Percentiles rank a stretch among this genome's conserved stretches.
These are phyloP conservation scores for Cercospora citrullina DNA, from an alignment of 2,329 filamentous ascomycete genomes.

Conservation along the genomic window DNA sequence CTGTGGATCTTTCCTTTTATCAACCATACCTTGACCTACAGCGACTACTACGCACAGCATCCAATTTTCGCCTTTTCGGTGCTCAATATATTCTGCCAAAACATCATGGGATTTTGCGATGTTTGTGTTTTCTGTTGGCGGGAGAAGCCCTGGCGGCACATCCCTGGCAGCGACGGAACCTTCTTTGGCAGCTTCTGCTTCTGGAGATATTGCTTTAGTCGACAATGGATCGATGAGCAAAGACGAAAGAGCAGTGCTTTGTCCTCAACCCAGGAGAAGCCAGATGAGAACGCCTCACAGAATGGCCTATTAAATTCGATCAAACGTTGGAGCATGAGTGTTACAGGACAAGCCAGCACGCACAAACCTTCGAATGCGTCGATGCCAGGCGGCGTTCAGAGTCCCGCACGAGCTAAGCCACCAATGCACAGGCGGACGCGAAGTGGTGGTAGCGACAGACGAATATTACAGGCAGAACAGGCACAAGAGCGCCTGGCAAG, in stretches of 20 bases:
- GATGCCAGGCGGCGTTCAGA: not conserved
- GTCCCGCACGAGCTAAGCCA: constrained; percentile 14
- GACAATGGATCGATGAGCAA: constrained; percentile 17
- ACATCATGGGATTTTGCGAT: constrained; percentile 67
- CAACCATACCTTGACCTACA: constrained; percentile 62
- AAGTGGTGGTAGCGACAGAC: constrained; percentile 36
- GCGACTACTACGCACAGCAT: constrained; percentile 51
- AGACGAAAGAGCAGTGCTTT: constrained; percentile 20
- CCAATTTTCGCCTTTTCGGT: constrained; percentile 60
- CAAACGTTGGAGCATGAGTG: constrained; percentile 26
- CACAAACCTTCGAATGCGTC: constrained; percentile 14
- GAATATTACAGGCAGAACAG: constrained; percentile 38
- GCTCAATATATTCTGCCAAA: constrained; percentile 59
- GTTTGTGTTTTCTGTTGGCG: constrained; percentile 66
- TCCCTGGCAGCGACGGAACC: constrained; percentile 47
- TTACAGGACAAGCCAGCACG: constrained; percentile 14
- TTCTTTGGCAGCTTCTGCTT: constrained; percentile 44
- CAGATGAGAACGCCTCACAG: constrained; percentile 14
- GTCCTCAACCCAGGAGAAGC: not conserved
- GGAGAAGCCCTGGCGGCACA: constrained; percentile 70
- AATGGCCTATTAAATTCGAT: constrained; percentile 20
- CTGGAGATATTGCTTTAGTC: constrained; percentile 31
- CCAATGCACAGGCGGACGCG: constrained; percentile 32
- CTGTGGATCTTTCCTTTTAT: constrained; percentile 74
- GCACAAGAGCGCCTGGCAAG: constrained; percentile 43